These are phyloP conservation scores for Fraxinus americana DNA, from an alignment of 257 asterid genomes.

Conservation along the genomic window DNA sequence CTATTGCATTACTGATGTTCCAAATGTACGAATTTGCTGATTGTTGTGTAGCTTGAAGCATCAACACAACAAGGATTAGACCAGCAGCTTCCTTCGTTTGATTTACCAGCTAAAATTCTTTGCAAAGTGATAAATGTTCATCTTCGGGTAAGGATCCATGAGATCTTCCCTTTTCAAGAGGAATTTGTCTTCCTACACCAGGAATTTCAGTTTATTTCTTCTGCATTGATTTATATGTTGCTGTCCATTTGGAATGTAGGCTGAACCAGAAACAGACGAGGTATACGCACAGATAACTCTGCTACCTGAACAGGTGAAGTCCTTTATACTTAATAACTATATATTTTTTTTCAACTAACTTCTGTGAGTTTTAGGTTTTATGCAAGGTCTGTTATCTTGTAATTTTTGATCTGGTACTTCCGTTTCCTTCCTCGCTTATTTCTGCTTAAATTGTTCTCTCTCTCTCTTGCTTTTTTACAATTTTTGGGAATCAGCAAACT, in stretches of 20 bases:
- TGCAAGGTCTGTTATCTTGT: constrained; percentile 6
- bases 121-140: constrained; percentile 88
- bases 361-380: not conserved
- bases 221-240: constrained; percentile 8
- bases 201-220: not conserved
- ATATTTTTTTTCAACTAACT: constrained; percentile 18
- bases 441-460: not conserved
- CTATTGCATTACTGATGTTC: constrained; percentile 8
- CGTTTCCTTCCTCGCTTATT: not conserved
- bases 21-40: constrained; percentile 15
- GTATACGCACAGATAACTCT: constrained; percentile 88
- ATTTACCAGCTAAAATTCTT: constrained; percentile 86
- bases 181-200: constrained; percentile 6
- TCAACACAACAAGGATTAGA: constrained; percentile 85
- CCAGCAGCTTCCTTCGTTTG: constrained; percentile 88
- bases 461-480: constrained; percentile 6
- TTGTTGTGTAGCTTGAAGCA: constrained; percentile 82
- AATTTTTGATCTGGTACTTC: not conserved
- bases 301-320: constrained; percentile 73
- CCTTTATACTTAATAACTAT: constrained; percentile 23
- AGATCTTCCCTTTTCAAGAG: constrained; percentile 8
- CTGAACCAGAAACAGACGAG: constrained; percentile 93
- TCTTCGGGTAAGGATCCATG: constrained; percentile 65
- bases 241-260: constrained; percentile 51
- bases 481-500: constrained; percentile 64